A percentile compares a stretch with the other conserved stretches of the same genome.
Evolutionary conservation across 2,329 filamentous ascomycete species (phyloP).

Genomic region (Sporothrix brasiliensis): DNA sequence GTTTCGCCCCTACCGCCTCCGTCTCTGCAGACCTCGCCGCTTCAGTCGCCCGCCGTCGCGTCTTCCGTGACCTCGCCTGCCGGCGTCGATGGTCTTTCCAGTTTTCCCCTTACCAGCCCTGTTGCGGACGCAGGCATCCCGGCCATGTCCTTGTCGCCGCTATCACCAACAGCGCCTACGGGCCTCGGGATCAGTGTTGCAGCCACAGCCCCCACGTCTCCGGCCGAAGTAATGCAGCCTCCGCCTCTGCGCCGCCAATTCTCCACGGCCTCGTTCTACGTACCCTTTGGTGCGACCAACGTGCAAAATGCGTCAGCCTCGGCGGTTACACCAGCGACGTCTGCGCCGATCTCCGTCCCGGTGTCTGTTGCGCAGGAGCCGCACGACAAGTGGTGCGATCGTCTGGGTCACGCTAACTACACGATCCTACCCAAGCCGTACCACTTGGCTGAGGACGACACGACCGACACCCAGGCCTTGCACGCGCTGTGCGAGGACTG

Average conservation of each 20-base stretch:
- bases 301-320: not conserved
- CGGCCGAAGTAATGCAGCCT: conserved; percentile 51
- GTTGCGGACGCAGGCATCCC: conserved; percentile 25
- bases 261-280: conserved; percentile 73
- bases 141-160: conserved; percentile 26
- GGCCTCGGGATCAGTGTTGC: conserved; percentile 9
- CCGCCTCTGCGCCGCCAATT: conserved; percentile 77
- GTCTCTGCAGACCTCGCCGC: conserved; percentile 68
- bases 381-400: conserved; percentile 79
- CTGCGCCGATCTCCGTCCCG: conserved; percentile 43
- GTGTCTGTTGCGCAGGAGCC: conserved; percentile 53
- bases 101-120: not conserved
- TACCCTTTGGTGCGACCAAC: conserved; percentile 52
- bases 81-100: not conserved
- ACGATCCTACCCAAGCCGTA: conserved; percentile 84
- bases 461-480: conserved; percentile 58
- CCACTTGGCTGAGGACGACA: conserved; percentile 50
- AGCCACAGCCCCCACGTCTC: conserved; percentile 17
- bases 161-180: not conserved
- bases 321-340: conserved; percentile 55
- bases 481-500: conserved; percentile 74
- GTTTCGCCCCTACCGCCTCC: conserved; percentile 49
- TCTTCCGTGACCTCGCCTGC: conserved; percentile 44
- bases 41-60: conserved; percentile 81
- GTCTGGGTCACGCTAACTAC: conserved; percentile 91